Evolutionary conservation across 371 early-diverging fungal species (phyloP), one percentile per base, ranked within the genome.

Genomic region (Sporodiniella umbellata): DNA sequence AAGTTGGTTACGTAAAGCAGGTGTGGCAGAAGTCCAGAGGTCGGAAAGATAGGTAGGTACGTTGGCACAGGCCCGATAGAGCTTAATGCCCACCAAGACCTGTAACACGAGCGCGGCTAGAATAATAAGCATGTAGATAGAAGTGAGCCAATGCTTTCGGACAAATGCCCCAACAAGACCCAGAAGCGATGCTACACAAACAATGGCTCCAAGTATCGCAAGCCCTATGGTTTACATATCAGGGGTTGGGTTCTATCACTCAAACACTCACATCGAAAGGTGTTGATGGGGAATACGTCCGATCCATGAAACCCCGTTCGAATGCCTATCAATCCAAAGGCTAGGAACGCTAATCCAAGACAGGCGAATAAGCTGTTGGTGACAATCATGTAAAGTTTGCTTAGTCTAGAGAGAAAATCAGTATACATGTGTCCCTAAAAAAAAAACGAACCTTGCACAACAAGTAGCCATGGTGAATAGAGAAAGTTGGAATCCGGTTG

Each of bases 331-430:
- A 75, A 51, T 18, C 76, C 72, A 50, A 72, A 66, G 11, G 66
- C 70, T 24, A 75, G 45, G 53, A 57, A 75, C 22, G 70, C 72
- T n/a, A 64, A 14, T 23, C 76, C 76, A 25, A 75, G 58, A 56
- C 66, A 67, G 21, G 64, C 62, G 47, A 68, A 72, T 18, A 75
- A 58, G 22, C 63, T 38, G 48, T 75, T 75, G 48, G 76, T 72
- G 28, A 62, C 55, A 30, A 75, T 44, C 62, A 72, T 63, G 42
- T 75, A 75, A 54, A 62, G 51, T 46, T 68, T 75, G 53, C 76
- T 70, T 52, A 75, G 60, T 60, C 76, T 75, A 64, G 15, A 35
- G 15, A 14, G 8, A 14, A 35, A 35, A 35, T 11, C 11, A n/a
- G 15, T n/a, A 35, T 14, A 5, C 5, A 35, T n/a, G n/a, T 39